phyloP scores from a whole-genome alignment of 2,329 filamentous ascomycete species.

The Stagonosporopsis vannaccii region DNA sequence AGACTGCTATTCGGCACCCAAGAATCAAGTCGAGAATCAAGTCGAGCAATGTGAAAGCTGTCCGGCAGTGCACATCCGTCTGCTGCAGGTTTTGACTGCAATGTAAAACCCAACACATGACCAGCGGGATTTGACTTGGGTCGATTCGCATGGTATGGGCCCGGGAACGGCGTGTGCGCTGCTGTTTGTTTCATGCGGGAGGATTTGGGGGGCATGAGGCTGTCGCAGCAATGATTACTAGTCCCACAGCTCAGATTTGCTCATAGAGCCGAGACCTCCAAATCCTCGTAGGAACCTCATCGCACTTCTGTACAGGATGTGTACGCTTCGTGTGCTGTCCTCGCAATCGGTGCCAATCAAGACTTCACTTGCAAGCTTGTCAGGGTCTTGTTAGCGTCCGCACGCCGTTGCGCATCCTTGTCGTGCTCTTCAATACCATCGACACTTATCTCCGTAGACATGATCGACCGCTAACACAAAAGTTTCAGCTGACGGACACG shows the following conservation, averaged over 20 bases:
- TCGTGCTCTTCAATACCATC: slow-evolving; percentile 13
- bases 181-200: slow-evolving; percentile 14
- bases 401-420: slow-evolving; percentile 9
- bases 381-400: slow-evolving; percentile 19
- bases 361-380: slow-evolving; percentile 2
- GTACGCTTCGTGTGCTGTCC: not conserved
- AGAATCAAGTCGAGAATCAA: not conserved
- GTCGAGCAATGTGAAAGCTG: not conserved
- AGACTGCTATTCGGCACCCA: slow-evolving; percentile 1
- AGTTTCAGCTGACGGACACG: slow-evolving; percentile 19
- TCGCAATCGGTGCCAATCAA: not conserved
- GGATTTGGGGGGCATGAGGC: not conserved
- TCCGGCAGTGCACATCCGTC: slow-evolving; percentile 2
- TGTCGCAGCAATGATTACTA: not conserved
- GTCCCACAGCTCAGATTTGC: not conserved
- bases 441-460: slow-evolving; percentile 15
- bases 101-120: slow-evolving; percentile 11
- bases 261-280: not conserved
- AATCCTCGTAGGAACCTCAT: not conserved
- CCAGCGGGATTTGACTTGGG: slow-evolving; percentile 4
- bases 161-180: slow-evolving; percentile 10
- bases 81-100: not conserved
- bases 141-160: slow-evolving; percentile 6
- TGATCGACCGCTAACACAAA: slow-evolving; percentile 29
- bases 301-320: not conserved